Percentiles rank a stretch among this genome's conserved stretches.
Conservation (phyloP, 1,139 yeast genomes). For the Oligophagozyma castellii region DNA sequence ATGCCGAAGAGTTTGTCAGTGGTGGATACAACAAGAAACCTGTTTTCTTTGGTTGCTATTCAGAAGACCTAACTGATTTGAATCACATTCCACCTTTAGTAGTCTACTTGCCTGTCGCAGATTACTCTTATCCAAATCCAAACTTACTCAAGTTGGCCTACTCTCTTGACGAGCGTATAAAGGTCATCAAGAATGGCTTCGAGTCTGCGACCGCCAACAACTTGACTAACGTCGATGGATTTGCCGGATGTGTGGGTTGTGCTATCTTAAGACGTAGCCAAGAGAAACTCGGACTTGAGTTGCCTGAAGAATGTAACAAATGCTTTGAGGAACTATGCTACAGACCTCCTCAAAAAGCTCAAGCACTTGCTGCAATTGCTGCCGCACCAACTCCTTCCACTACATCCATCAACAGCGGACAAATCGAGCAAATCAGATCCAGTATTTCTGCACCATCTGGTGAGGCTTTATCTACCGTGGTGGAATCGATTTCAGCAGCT, state of each 20-base stretch:
- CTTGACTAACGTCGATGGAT: slow-evolving; percentile 54
- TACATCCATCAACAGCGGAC: too few relatives aligned
- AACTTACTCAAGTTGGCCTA: slow-evolving; percentile 57
- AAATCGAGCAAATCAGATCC: too few relatives aligned
- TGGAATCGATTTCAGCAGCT: too few relatives aligned
- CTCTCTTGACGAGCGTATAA: slow-evolving; percentile 38
- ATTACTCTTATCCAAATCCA: slow-evolving; percentile 55
- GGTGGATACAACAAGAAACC: slow-evolving; percentile 46
- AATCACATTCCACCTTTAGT: slow-evolving; percentile 51
- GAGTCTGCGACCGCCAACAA: slow-evolving; percentile 60
- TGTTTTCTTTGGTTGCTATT: slow-evolving; percentile 75
- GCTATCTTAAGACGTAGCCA: slow-evolving; percentile 72
- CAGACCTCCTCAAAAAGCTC: slow-evolving; percentile 28
- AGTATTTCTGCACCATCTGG: too few relatives aligned
- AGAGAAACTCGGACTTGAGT: slow-evolving; percentile 49
- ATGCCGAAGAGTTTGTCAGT: slow-evolving; percentile 41
- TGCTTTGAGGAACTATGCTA: slow-evolving; percentile 73
- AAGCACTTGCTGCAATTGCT: slow-evolving; percentile 1
- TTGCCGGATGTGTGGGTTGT: slow-evolving; percentile 74
- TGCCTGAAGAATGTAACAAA: slow-evolving; percentile 53
- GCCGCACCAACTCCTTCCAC: slow-evolving; percentile 2
- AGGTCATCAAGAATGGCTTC: slow-evolving; percentile 63
- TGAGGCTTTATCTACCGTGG: too few relatives aligned
- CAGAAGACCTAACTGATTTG: slow-evolving; percentile 43
- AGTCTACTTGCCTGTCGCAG: slow-evolving; percentile 66